phyloP scores from a whole-genome alignment of 805 yeast species.

The Lipomyces mesembrius region DNA sequence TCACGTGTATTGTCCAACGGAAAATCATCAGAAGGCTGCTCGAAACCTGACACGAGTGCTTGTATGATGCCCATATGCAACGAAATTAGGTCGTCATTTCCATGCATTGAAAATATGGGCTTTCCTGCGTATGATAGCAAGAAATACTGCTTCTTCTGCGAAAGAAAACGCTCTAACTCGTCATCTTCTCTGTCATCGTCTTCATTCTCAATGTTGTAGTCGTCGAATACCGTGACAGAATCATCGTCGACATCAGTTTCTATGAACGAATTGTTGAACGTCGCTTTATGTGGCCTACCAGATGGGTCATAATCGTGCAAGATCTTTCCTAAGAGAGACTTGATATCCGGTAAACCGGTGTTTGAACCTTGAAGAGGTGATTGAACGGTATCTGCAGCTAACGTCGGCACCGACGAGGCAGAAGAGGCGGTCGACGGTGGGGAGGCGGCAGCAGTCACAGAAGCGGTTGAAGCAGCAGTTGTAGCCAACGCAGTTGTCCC shows the following conservation, averaged over 20 bases:
- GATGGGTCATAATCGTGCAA: slow-evolving; percentile 29
- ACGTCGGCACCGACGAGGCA: neutral
- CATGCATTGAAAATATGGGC: slow-evolving; percentile 80
- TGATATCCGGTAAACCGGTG: slow-evolving; percentile 19
- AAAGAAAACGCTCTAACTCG: slow-evolving; percentile 45
- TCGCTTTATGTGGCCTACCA: slow-evolving; percentile 20
- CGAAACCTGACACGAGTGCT: slow-evolving; percentile 74
- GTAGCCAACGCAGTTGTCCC: slow-evolving; percentile 20
- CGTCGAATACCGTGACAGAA: slow-evolving; percentile 37
- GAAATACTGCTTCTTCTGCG: slow-evolving; percentile 68
- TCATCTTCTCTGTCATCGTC: slow-evolving; percentile 30
- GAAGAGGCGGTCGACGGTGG: slow-evolving; percentile 29
- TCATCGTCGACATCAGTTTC: slow-evolving; percentile 38
- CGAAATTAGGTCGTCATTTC: slow-evolving; percentile 66
- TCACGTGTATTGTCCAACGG: slow-evolving; percentile 22
- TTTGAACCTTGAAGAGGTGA: slow-evolving; percentile 5
- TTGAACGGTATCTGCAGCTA: neutral
- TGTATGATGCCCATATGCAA: slow-evolving; percentile 81
- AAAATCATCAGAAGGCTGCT: slow-evolving; percentile 45
- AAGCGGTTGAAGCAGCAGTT: slow-evolving; percentile 14
- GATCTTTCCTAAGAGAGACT: slow-evolving; percentile 30
- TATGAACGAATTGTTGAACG: slow-evolving; percentile 34
- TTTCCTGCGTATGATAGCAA: slow-evolving; percentile 85
- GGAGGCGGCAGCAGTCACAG: slow-evolving; percentile 19
- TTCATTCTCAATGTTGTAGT: slow-evolving; percentile 40